These are phyloP conservation scores for Plasmodium gonderi DNA, from an alignment of 169 alveolate species.

Conservation along the genomic window DNA sequence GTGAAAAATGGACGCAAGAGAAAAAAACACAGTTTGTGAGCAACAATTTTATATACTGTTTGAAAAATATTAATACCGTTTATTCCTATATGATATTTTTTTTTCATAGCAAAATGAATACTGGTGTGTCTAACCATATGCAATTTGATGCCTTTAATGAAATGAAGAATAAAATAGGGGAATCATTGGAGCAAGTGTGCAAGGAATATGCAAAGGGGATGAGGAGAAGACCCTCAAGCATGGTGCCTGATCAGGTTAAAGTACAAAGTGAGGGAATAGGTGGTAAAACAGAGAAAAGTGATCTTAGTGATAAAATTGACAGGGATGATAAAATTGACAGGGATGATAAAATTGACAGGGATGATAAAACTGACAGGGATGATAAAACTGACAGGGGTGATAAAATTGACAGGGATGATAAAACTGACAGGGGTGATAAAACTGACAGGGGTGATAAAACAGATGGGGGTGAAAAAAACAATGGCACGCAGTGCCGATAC, in stretches of 20 bases:
- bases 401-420: no score
- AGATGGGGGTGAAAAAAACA: neutral
- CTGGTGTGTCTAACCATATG: neutral
- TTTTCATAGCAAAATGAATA: neutral
- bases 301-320: no score
- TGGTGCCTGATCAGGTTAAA: no score
- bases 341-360: no score
- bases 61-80: slow-evolving; percentile 25
- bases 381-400: no score
- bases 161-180: slow-evolving; percentile 1
- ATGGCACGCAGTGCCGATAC: neutral
- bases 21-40: slow-evolving; percentile 20
- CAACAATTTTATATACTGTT: slow-evolving; percentile 23
- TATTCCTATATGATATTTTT: slow-evolving; percentile 10
- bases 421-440: no score
- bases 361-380: no score
- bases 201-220: neutral
- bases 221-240: neutral
- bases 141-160: neutral
- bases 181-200: slow-evolving; percentile 7
- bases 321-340: no score
- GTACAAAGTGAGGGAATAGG: no score
- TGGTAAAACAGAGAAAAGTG: no score
- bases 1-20: neutral
- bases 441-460: neutral